These are phyloP conservation scores for Cercospora nicotianae DNA, from an alignment of 2,329 filamentous ascomycete species.

Conservation along the genomic window DNA sequence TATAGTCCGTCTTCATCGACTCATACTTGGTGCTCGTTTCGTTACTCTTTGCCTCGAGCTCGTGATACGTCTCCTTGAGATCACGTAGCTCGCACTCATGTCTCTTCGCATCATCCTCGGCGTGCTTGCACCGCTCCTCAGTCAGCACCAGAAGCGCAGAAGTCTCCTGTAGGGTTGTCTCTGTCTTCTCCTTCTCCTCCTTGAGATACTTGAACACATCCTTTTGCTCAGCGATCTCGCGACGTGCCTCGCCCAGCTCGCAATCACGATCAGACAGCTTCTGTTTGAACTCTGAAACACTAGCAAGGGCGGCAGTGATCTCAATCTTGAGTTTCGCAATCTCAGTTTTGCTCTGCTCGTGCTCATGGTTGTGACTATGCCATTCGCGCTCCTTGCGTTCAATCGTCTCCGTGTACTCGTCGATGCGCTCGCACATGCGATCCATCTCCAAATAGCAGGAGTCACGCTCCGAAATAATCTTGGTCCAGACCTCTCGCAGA, in stretches of 20 bases:
- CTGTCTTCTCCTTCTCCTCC: constrained; percentile 9
- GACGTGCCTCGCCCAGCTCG: constrained; percentile 11
- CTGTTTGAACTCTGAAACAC: constrained; percentile 4
- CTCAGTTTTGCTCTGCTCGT: constrained; percentile 3
- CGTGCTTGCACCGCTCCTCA: constrained; percentile 11
- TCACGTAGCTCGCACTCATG: constrained; percentile 9
- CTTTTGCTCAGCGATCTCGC: constrained; percentile 5
- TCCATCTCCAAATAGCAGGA: constrained; percentile 10
- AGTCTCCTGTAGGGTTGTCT: constrained; percentile 3
- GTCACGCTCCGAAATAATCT: constrained; percentile 9
- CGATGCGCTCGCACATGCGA: constrained; percentile 9
- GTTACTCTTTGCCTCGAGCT: constrained; percentile 6
- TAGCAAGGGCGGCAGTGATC: constrained; percentile 8
- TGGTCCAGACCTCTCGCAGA: constrained; percentile 6
- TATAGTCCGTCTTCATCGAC: neutral
- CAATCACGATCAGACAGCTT: constrained; percentile 8
- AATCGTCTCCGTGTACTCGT: constrained; percentile 8
- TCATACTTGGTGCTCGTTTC: constrained; percentile 6
- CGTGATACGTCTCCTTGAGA: constrained; percentile 3
- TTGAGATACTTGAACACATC: constrained; percentile 12
- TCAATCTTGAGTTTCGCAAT: constrained; percentile 8
- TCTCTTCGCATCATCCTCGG: constrained; percentile 2
- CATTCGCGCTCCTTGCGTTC: constrained; percentile 10
- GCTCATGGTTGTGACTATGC: constrained; percentile 6
- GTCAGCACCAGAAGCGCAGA: neutral